A percentile compares a stretch with the other conserved stretches of the same genome.
phyloP scores from a whole-genome alignment of 2,329 filamentous ascomycete genomes.

The Colletotrichum spaethianum region DNA sequence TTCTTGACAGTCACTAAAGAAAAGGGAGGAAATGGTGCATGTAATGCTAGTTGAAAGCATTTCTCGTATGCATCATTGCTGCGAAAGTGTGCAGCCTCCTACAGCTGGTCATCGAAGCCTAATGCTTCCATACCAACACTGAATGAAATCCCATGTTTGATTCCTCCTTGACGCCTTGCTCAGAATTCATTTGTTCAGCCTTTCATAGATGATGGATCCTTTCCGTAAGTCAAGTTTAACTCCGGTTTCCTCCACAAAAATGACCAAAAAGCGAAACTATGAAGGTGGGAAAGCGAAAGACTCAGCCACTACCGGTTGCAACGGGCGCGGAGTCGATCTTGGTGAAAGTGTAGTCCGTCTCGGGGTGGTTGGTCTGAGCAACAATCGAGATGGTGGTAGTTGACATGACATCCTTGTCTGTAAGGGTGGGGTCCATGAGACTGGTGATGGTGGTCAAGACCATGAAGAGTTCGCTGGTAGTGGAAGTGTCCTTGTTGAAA shows the following conservation, averaged over 20 bases:
- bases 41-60: background rate
- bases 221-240: background rate
- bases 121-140: background rate
- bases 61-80: too few relatives aligned
- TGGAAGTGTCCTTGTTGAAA: background rate
- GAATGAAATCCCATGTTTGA: background rate
- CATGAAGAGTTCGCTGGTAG: background rate
- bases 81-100: constrained; percentile 2
- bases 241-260: background rate
- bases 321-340: background rate
- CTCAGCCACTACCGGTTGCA: background rate
- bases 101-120: background rate
- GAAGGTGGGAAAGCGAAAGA: background rate
- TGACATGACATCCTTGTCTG: background rate
- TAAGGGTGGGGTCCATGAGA: background rate
- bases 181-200: background rate
- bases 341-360: background rate
- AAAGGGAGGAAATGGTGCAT: background rate
- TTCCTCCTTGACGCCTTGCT: background rate
- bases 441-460: background rate
- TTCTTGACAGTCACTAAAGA: background rate
- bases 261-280: background rate
- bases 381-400: background rate
- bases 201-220: background rate
- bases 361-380: background rate